These are phyloP conservation scores for Stephania cephalantha DNA, from an alignment of 164 flowering plant species.

Conservation along the genomic window DNA sequence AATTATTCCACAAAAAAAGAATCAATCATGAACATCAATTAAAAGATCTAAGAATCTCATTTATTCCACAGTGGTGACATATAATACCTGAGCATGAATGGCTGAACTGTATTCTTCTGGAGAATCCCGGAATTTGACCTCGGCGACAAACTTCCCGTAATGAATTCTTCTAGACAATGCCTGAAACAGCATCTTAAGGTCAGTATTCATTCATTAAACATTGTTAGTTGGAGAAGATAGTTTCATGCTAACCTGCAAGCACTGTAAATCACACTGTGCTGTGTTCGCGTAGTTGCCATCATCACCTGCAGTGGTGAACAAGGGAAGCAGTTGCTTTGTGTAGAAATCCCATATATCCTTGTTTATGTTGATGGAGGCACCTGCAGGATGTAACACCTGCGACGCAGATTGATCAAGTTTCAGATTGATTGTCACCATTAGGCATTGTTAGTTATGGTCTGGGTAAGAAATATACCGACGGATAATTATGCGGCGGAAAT, in stretches of 20 bases:
- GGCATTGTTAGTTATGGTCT: not conserved
- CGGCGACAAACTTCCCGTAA: constrained; percentile 88
- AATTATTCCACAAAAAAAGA: not conserved
- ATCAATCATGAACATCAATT: not conserved
- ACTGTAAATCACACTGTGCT: constrained; percentile 51
- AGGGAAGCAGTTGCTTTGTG: constrained; percentile 51
- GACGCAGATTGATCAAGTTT: not conserved
- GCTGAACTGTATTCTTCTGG: constrained; percentile 59
- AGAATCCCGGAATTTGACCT: constrained; percentile 68
- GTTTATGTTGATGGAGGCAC: constrained; percentile 55
- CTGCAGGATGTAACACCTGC: constrained; percentile 70
- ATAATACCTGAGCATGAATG: constrained; percentile 61
- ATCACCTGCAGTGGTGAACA: constrained; percentile 50
- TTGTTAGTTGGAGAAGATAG: not conserved
- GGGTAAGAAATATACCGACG: constrained; percentile 27
- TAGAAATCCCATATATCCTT: constrained; percentile 58
- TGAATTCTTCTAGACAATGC: constrained; percentile 88
- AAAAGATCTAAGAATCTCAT: not conserved
- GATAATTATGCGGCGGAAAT: constrained; percentile 25
- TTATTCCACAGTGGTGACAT: not conserved
- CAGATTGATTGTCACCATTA: not conserved
- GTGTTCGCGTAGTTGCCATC: constrained; percentile 72
- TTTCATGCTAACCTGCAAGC: constrained; percentile 61
- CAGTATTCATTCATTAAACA: not conserved
- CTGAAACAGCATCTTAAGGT: constrained; percentile 26